Evolutionary conservation across 2,329 filamentous ascomycete species (phyloP), one percentile per base, ranked within the genome.

Genomic region (Fusarium concolor): DNA sequence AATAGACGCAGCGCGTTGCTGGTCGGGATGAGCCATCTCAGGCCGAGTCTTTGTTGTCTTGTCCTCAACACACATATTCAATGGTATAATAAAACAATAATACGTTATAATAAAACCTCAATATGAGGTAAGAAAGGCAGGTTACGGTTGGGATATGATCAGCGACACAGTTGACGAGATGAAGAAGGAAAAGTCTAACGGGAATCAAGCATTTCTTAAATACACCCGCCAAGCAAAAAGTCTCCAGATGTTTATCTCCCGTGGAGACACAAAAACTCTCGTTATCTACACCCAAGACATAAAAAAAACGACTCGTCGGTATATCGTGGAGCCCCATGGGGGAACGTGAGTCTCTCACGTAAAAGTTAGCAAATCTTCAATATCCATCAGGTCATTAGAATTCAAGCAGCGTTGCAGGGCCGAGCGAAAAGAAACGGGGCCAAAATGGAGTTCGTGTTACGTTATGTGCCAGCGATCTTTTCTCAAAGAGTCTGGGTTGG

Each of bases 381-480:
- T 39, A 52, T 24, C 43, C 52, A 68, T 68, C 61, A 68, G 65
- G 61, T 69, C 66, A 68, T 68, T 46, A 20, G 68, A 64, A 35
- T 11, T 26, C 7, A n/a, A 49, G n/a, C 42, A 41, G n/a, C 37
- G 53, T 39, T 26, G 44, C 35, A 18, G 58, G 22, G 28, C 28
- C 24, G 41, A 44, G 51, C 2, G 12, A 52, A 24, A 52, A 52
- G 26, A 43, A 62, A 54, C 46, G 47, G 59, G 62, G 38, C 45
- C 51, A 22, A 31, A 45, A 59, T 38, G 56, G 47, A 61, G 54
- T 46, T 41, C 35, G 42, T 58, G 54, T 69, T 68, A 68, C 66
- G 66, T 68, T 68, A 68, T 58, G 37, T 37, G 44, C 17, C 56
- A 69, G 65, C 66, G 66, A 68, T 68, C 66, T 67, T 68, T 69